A percentile compares a stretch with the other conserved stretches of the same genome.
Evolutionary conservation across 768 basidiomycete species (phyloP).

Genomic region (Strobilomyces confusus): DNA sequence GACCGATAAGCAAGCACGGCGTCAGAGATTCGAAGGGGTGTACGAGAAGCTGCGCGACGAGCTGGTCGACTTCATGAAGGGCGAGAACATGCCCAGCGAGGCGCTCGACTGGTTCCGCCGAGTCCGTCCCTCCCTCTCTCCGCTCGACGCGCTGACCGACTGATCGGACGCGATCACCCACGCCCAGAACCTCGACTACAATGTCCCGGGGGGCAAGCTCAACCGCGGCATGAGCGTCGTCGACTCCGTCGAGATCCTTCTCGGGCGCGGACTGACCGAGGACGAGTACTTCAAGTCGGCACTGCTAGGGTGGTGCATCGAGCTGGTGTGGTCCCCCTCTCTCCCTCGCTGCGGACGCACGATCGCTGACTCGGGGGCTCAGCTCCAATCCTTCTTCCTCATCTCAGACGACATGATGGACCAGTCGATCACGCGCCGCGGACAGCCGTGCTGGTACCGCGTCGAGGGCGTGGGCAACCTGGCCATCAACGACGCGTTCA

Average conservation of each 20-base stretch:
- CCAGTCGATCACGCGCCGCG: conserved; percentile 83
- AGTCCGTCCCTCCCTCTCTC: conserved; percentile 40
- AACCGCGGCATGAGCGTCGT: conserved; percentile 96
- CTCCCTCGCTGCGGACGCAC: not conserved
- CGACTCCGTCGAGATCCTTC: conserved; percentile 87
- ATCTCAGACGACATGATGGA: conserved; percentile 97
- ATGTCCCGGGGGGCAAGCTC: conserved; percentile 75
- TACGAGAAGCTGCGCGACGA: conserved; percentile 74
- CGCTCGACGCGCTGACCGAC: too few relatives aligned
- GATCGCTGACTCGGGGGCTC: not conserved
- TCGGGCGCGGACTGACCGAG: conserved; percentile 63
- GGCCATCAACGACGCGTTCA: conserved; percentile 94
- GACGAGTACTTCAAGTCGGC: conserved; percentile 89
- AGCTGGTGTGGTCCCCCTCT: conserved; percentile 72
- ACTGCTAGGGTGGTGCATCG: conserved; percentile 92
- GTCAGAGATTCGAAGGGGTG: conserved; percentile 66
- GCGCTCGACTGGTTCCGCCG: conserved; percentile 72
- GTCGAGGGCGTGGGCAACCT: conserved; percentile 60
- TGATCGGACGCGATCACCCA: too few relatives aligned
- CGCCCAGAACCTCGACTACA: too few relatives aligned
- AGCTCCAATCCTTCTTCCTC: conserved; percentile 98
- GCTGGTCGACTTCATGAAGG: conserved; percentile 62
- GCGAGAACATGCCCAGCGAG: conserved; percentile 77
- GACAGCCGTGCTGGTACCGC: conserved; percentile 94
- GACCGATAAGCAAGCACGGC: conserved; percentile 40